Conservation (phyloP, 257 asterid genomes). For the Henckelia pumila region DNA sequence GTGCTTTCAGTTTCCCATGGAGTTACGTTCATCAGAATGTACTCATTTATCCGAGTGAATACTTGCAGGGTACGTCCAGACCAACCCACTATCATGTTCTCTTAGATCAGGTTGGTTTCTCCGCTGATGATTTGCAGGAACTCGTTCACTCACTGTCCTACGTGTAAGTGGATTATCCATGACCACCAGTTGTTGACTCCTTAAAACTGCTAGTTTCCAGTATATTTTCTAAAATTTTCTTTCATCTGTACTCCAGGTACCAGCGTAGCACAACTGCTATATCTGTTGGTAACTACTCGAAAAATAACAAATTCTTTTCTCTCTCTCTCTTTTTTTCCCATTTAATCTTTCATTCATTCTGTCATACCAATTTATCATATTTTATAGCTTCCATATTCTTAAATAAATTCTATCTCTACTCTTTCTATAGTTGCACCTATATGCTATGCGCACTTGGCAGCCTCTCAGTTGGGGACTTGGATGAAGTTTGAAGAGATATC, state of each 20-base stretch:
- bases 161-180: conserved; percentile 45
- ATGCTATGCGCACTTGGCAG: conserved; percentile 75
- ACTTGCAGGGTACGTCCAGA: conserved; percentile 62
- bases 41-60: neutral
- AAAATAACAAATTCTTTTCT: neutral
- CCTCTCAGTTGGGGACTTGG: conserved; percentile 58
- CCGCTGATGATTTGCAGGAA: conserved; percentile 72
- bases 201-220: neutral
- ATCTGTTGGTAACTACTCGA: conserved; percentile 56
- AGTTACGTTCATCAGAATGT: neutral
- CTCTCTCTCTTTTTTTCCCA: neutral
- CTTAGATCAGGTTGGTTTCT: conserved; percentile 60
- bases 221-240: neutral
- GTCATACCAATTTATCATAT: neutral
- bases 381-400: no score
- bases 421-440: conserved; percentile 62
- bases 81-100: conserved; percentile 82
- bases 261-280: conserved; percentile 84
- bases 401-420: neutral
- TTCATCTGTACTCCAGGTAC: conserved; percentile 44
- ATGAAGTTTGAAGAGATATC: conserved; percentile 60
- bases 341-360: neutral
- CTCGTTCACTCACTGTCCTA: conserved; percentile 67
- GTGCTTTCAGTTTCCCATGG: neutral
- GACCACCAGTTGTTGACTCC: neutral